Conservation (phyloP, 1,284 basidiomycete species). For the Kwoniella shivajii region DNA sequence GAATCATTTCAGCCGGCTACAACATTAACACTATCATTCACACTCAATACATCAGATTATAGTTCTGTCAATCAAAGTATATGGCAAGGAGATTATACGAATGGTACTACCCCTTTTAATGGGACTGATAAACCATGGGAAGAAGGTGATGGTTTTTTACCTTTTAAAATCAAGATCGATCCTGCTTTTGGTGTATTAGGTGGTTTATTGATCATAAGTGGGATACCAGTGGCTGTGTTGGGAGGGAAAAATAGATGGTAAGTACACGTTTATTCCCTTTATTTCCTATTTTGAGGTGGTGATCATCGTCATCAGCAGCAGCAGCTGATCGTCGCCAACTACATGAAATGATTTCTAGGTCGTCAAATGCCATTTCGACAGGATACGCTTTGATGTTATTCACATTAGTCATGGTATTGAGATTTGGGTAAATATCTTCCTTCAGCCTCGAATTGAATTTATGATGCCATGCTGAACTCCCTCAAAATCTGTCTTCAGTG, state of each 20-base stretch:
- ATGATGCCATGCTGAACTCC: neutral
- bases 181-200: slow-evolving; percentile 88
- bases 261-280: slow-evolving; percentile 21
- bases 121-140: slow-evolving; percentile 36
- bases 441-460: no score
- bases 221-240: slow-evolving; percentile 83
- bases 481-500: slow-evolving; percentile 18
- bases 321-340: no score
- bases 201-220: slow-evolving; percentile 82
- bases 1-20: slow-evolving; percentile 29
- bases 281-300: neutral
- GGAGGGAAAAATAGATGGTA: slow-evolving; percentile 93
- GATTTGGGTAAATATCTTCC: slow-evolving; percentile 65
- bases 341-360: no score
- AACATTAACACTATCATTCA: slow-evolving; percentile 44
- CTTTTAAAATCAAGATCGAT: slow-evolving; percentile 71
- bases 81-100: slow-evolving; percentile 28
- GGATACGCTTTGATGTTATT: slow-evolving; percentile 85
- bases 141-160: slow-evolving; percentile 45
- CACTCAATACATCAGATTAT: slow-evolving; percentile 30
- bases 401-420: slow-evolving; percentile 83
- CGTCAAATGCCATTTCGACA: slow-evolving; percentile 88
- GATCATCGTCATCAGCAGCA: neutral
- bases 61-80: slow-evolving; percentile 21
- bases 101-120: slow-evolving; percentile 27